A percentile compares a stretch with the other conserved stretches of the same genome.
These are phyloP conservation scores for Ophidiomyces ophidiicola DNA, from an alignment of 2,329 filamentous ascomycete genomes.

Conservation along the genomic window DNA sequence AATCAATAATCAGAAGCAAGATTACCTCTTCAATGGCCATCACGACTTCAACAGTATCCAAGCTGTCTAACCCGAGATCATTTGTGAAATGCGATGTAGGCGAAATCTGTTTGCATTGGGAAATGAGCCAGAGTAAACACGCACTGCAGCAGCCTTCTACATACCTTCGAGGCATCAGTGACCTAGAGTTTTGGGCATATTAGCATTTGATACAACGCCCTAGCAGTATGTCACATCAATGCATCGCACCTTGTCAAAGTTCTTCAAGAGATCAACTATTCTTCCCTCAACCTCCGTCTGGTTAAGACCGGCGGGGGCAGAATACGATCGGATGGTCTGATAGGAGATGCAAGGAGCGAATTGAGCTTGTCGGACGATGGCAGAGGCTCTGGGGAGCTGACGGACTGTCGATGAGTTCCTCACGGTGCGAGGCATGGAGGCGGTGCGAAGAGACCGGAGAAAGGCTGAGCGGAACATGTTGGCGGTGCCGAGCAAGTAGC, in stretches of 20 bases:
- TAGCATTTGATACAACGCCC: constrained; percentile 17
- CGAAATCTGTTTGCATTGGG: constrained; percentile 53
- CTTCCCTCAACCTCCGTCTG: constrained; percentile 80
- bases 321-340: constrained; percentile 71
- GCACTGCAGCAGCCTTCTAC: not conserved
- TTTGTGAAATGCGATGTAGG: constrained; percentile 82
- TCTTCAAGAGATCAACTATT: constrained; percentile 84
- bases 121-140: constrained; percentile 17
- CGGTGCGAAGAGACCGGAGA: constrained; percentile 59
- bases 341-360: constrained; percentile 51
- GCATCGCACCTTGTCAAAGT: constrained; percentile 80
- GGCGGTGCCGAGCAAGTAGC: constrained; percentile 16
- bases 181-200: constrained; percentile 20
- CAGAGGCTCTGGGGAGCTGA: constrained; percentile 44
- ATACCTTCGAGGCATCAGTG: constrained; percentile 46
- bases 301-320: constrained; percentile 62
- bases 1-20: constrained; percentile 3
- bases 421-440: constrained; percentile 40
- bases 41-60: constrained; percentile 98
- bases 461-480: constrained; percentile 84
- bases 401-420: constrained; percentile 45
- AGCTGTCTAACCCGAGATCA: constrained; percentile 89
- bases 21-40: constrained; percentile 98
- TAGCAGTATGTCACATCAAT: not conserved
- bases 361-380: constrained; percentile 50